A percentile compares a stretch with the other conserved stretches of the same genome.
Conservation (phyloP, 176 grass and related monocot species). For the Saccharum spontaneum region DNA sequence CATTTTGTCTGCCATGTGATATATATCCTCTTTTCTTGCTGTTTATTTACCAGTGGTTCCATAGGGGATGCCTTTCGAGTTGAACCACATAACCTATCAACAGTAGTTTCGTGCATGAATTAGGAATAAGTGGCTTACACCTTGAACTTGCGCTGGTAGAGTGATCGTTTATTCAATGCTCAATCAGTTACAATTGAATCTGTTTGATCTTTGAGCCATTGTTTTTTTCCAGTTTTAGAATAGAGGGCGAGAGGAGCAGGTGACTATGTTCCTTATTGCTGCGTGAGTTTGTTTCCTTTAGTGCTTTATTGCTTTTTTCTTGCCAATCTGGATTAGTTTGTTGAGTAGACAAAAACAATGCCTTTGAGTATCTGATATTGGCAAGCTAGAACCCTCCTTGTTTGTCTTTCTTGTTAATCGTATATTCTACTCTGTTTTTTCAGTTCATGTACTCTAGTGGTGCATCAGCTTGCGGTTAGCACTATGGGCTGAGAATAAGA, state of each 20-base stretch:
- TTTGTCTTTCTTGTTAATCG: not conserved
- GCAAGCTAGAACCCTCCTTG: not conserved
- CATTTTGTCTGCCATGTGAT: not conserved
- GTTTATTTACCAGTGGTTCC: not conserved
- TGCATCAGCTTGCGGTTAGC: not conserved
- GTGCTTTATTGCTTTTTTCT: not conserved
- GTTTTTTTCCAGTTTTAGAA: not conserved
- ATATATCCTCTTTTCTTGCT: not conserved
- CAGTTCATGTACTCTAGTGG: not conserved
- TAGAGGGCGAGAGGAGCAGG: not conserved
- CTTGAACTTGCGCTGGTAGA: not conserved
- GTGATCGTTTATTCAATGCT: not conserved
- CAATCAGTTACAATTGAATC: not conserved
- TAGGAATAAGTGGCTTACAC: not conserved
- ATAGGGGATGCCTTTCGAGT: not conserved
- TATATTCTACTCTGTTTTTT: not conserved
- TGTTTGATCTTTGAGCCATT: not conserved
- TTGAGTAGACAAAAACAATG: not conserved
- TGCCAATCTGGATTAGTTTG: constrained; percentile 9
- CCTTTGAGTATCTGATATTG: not conserved
- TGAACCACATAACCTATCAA: not conserved
- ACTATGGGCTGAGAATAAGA: not conserved
- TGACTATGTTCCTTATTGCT: not conserved
- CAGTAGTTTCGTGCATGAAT: not conserved
- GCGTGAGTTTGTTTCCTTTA: not conserved